Evolutionary conservation across 139 green algal species (phyloP).

Genomic region (Micractinium sp.): DNA sequence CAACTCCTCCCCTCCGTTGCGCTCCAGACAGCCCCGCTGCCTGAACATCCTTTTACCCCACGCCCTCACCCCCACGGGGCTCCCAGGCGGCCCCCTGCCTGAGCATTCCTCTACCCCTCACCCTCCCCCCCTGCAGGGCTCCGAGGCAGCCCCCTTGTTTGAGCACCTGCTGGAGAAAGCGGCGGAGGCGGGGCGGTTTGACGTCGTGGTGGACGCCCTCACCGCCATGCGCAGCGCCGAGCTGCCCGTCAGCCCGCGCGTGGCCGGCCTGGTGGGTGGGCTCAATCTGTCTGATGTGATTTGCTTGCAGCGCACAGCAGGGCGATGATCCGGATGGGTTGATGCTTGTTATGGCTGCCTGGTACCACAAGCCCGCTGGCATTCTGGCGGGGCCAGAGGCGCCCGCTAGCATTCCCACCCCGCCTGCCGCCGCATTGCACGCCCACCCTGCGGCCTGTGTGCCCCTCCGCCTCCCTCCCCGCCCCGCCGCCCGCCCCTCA

Average conservation of each 20-base stretch:
- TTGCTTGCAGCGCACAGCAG: too few species aligned
- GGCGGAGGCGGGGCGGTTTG: not conserved
- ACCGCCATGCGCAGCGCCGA: constrained; percentile 22
- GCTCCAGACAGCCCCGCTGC: too few species aligned
- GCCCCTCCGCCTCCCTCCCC: not conserved
- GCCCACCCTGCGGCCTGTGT: not conserved
- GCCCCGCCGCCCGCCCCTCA: not conserved
- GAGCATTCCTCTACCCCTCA: not conserved
- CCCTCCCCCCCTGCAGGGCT: not conserved
- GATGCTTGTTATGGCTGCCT: too few species aligned
- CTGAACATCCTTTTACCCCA: too few species aligned
- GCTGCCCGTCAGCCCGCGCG: constrained; percentile 23
- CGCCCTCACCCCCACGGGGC: too few species aligned
- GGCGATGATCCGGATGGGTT: too few species aligned
- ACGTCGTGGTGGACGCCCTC: constrained; percentile 15
- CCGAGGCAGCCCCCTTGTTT: constrained; percentile 2
- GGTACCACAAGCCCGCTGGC: too few species aligned
- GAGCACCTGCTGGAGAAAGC: constrained; percentile 31
- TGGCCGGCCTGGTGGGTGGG: not conserved
- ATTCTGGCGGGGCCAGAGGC: too few species aligned
- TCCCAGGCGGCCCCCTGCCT: not conserved
- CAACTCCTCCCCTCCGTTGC: too few species aligned
- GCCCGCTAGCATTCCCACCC: not conserved
- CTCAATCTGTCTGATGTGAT: too few species aligned
- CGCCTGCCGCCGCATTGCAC: not conserved